Evolutionary conservation across 2,329 filamentous ascomycete genomes (phyloP).

Genomic region (Waltergamsia citrina): DNA sequence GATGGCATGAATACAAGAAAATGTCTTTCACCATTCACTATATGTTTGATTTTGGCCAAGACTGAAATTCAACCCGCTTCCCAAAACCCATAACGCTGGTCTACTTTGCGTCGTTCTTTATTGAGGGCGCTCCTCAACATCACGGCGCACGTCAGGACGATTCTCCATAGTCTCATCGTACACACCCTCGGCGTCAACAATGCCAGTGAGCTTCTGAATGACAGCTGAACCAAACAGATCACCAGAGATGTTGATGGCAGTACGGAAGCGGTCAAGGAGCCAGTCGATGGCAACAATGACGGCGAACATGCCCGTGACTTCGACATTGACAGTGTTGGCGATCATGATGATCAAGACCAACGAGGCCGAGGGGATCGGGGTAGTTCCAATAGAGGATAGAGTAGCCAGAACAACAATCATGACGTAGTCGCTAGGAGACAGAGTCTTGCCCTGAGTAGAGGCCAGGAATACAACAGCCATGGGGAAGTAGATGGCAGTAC

Average conservation of each 20-base stretch:
- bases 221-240: constrained; percentile 28
- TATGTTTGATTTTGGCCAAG: no score
- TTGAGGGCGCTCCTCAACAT: not conserved
- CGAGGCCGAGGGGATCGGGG: constrained; percentile 41
- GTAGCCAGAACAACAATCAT: constrained; percentile 38
- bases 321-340: constrained; percentile 30
- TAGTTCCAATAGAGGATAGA: constrained; percentile 41
- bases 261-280: constrained; percentile 47
- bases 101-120: not conserved
- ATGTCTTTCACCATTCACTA: no score
- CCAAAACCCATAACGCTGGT: no score
- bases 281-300: constrained; percentile 45
- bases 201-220: constrained; percentile 14
- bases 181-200: constrained; percentile 10
- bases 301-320: constrained; percentile 38
- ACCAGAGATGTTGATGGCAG: constrained; percentile 38
- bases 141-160: not conserved
- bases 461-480: constrained; percentile 42
- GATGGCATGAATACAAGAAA: no score
- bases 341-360: constrained; percentile 44
- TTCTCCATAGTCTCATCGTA: constrained; percentile 3
- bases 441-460: constrained; percentile 33
- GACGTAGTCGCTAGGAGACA: constrained; percentile 34
- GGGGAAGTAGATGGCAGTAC: constrained; percentile 46
- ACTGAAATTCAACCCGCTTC: no score